Conservation (phyloP, 2,329 filamentous ascomycete species). For the Pyrenophora teres region DNA sequence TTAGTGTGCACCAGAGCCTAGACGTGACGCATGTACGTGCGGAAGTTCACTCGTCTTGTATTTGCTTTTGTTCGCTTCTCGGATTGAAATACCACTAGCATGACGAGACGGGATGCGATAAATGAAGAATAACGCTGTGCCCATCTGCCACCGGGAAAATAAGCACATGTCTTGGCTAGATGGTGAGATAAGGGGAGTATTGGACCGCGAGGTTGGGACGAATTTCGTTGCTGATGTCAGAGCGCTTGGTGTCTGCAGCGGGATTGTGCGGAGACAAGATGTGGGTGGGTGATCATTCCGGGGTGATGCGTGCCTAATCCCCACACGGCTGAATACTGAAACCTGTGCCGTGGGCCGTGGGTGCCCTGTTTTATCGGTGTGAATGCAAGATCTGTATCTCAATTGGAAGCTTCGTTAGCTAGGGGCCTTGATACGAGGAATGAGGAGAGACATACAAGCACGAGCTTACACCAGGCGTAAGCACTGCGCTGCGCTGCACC, state of each 20-base stretch:
- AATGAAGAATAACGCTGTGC: conserved; percentile 15
- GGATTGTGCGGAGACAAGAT: conserved; percentile 8
- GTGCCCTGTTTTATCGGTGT: conserved; percentile 22
- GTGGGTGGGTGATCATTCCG: conserved; percentile 20
- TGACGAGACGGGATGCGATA: conserved; percentile 13
- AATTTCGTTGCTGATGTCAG: conserved; percentile 25
- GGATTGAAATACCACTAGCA: conserved; percentile 19
- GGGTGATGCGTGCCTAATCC: conserved; percentile 18
- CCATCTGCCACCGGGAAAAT: conserved; percentile 23
- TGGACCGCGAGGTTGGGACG: conserved; percentile 8
- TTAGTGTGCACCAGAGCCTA: conserved; percentile 15
- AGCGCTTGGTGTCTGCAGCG: conserved; percentile 11
- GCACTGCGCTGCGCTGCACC: conserved; percentile 4
- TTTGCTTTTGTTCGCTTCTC: conserved; percentile 23
- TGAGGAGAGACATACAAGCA: conserved; percentile 17
- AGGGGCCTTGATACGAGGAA: conserved; percentile 8
- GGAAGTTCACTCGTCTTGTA: conserved; percentile 8
- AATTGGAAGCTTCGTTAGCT: conserved; percentile 18
- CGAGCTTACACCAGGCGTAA: conserved; percentile 14
- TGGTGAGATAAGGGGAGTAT: conserved; percentile 12
- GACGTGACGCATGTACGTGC: conserved; percentile 20
- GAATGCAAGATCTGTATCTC: conserved; percentile 21
- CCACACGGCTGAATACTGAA: conserved; percentile 26
- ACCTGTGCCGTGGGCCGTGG: conserved; percentile 17
- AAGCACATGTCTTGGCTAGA: conserved; percentile 5